Percentiles rank a stretch among this genome's conserved stretches.
Conservation (phyloP, 2,329 filamentous ascomycete species). For the Cladobotryum protrusum region DNA sequence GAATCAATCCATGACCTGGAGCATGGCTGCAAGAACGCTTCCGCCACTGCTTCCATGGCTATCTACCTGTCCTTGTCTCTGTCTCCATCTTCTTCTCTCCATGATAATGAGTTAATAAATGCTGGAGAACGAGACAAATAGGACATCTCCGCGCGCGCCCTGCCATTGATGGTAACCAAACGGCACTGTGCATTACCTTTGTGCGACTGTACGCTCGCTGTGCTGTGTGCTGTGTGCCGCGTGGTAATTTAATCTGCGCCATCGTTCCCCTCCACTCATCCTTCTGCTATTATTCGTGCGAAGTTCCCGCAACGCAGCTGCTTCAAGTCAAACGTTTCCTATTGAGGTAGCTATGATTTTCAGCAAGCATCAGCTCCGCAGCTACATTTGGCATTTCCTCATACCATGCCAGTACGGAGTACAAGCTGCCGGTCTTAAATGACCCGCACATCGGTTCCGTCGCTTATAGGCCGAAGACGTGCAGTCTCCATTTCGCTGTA, state of each 20-base stretch:
- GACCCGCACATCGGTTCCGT: too few species aligned
- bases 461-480: too few species aligned
- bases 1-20: background rate
- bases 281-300: background rate
- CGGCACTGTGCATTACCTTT: too few species aligned
- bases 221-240: background rate
- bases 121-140: background rate
- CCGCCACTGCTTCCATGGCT: background rate
- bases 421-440: background rate
- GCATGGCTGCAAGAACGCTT: background rate
- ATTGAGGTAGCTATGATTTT: conserved; percentile 11
- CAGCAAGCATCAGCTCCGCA: conserved; percentile 7
- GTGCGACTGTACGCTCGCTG: background rate
- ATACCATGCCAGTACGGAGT: background rate
- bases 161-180: too few species aligned
- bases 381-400: conserved; percentile 1
- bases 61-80: background rate
- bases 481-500: too few species aligned
- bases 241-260: conserved; percentile 1
- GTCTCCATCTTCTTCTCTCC: too few species aligned
- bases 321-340: conserved; percentile 9
- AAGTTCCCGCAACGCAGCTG: conserved; percentile 7
- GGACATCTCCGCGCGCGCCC: background rate
- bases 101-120: too few species aligned
- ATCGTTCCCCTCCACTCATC: conserved; percentile 4